Conservation (phyloP, 345 rosid genomes). For the Camelina hispida region DNA sequence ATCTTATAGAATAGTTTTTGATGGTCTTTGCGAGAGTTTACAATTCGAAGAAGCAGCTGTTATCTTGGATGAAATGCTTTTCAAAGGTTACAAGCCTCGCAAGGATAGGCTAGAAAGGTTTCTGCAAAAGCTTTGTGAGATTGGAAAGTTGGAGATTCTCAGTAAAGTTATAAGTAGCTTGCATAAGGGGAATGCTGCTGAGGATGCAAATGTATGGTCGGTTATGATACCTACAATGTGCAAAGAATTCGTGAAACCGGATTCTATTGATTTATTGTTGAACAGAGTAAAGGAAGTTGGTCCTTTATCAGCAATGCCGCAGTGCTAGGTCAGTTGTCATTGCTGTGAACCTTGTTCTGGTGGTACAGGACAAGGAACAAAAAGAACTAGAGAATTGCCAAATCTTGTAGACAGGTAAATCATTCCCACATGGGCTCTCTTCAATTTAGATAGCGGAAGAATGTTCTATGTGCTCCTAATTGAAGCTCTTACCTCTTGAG, state of each 20-base stretch:
- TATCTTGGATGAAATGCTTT: constrained; percentile 81
- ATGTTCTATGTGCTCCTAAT: background rate
- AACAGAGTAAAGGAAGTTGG: constrained; percentile 3
- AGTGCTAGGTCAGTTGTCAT: constrained; percentile 8
- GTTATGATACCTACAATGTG: constrained; percentile 43
- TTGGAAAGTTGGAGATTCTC: constrained; percentile 49
- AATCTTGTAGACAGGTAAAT: background rate
- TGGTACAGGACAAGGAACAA: background rate
- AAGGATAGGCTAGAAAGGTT: constrained; percentile 43
- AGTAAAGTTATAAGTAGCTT: constrained; percentile 50
- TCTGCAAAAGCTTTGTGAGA: constrained; percentile 52
- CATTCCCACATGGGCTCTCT: background rate
- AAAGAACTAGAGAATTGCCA: background rate
- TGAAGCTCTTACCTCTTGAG: background rate
- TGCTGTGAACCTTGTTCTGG: too few species aligned
- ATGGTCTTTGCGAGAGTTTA: constrained; percentile 58
- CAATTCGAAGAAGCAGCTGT: constrained; percentile 60
- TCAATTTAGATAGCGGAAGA: background rate
- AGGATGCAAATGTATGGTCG: constrained; percentile 52
- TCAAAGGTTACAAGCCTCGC: constrained; percentile 72
- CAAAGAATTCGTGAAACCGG: constrained; percentile 35
- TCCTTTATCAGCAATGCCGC: constrained; percentile 6
- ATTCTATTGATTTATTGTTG: constrained; percentile 48
- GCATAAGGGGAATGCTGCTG: constrained; percentile 49
- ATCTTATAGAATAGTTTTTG: constrained; percentile 77